phyloP scores from a whole-genome alignment of 2,329 filamentous ascomycete genomes.

The Cyanodermella asteris region DNA sequence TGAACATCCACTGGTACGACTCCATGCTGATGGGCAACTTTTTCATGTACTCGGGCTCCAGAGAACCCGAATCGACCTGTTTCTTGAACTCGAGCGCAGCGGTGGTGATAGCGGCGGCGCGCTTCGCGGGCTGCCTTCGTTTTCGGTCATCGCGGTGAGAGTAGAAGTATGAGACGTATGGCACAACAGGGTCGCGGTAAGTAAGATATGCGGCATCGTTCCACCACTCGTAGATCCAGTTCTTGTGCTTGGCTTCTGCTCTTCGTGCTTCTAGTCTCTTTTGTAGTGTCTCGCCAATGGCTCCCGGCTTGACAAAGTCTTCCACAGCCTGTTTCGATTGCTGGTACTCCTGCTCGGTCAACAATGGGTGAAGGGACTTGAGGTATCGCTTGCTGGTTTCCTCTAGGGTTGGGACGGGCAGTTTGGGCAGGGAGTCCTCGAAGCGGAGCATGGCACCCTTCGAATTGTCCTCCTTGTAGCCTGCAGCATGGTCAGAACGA shows the following conservation, averaged over 20 bases:
- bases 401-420: constrained; percentile 41
- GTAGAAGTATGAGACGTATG: constrained; percentile 99
- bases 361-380: constrained; percentile 42
- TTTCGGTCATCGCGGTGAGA: constrained; percentile 85
- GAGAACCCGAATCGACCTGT: constrained; percentile 56
- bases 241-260: constrained; percentile 61
- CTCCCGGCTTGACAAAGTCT: constrained; percentile 74
- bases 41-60: constrained; percentile 98
- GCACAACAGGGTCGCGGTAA: constrained; percentile 88
- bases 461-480: constrained; percentile 40
- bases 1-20: constrained; percentile 99
- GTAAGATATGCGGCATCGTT: constrained; percentile 80
- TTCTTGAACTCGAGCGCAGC: constrained; percentile 84
- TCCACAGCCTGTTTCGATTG: constrained; percentile 57
- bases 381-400: constrained; percentile 43
- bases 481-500: constrained; percentile 16
- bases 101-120: constrained; percentile 73
- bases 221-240: constrained; percentile 98
- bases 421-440: constrained; percentile 39
- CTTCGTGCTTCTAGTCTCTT: constrained; percentile 62
- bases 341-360: constrained; percentile 35
- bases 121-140: constrained; percentile 71
- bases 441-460: constrained; percentile 45
- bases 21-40: constrained; percentile 95
- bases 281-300: constrained; percentile 63